Percentiles rank a stretch among this genome's conserved stretches.
phyloP scores from a whole-genome alignment of 345 rosid genomes.

The Salix brachista region DNA sequence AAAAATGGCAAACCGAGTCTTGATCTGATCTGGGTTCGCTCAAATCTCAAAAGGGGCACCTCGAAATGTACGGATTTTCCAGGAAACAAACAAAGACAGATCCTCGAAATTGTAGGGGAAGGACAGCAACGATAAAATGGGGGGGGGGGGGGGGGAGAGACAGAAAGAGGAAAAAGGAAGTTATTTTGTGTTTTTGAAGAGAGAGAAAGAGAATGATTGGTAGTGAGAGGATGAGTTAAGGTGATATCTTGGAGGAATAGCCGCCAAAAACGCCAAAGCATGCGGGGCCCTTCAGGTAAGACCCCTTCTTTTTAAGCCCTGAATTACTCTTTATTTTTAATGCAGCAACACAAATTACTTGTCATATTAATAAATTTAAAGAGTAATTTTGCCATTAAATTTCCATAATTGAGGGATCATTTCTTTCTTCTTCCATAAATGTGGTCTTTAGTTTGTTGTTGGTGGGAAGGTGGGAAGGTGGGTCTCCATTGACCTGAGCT shows the following conservation, averaged over 20 bases:
- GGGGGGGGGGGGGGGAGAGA: neutral
- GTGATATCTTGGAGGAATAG: neutral
- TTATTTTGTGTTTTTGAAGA: neutral
- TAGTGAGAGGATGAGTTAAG: neutral
- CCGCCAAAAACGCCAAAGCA: constrained; percentile 36
- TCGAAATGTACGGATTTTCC: neutral
- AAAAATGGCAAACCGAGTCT: neutral
- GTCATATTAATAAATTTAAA: neutral
- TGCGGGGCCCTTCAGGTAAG: neutral
- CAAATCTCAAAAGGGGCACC: constrained; percentile 1
- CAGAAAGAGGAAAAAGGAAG: neutral
- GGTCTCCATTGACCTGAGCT: neutral
- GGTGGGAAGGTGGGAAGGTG: no score
- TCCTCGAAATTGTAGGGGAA: neutral
- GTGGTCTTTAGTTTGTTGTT: no score
- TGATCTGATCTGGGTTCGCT: constrained; percentile 18
- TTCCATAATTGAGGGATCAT: neutral
- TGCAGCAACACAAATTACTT: neutral
- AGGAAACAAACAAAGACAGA: neutral
- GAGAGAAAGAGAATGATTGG: neutral
- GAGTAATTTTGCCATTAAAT: neutral
- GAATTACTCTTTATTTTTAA: neutral
- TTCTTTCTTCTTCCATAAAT: neutral
- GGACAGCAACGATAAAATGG: no score
- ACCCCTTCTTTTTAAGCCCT: neutral